Percentiles rank a stretch among this genome's conserved stretches.
Conservation (phyloP, 768 basidiomycete genomes). For the Termitomyces heimii region DNA sequence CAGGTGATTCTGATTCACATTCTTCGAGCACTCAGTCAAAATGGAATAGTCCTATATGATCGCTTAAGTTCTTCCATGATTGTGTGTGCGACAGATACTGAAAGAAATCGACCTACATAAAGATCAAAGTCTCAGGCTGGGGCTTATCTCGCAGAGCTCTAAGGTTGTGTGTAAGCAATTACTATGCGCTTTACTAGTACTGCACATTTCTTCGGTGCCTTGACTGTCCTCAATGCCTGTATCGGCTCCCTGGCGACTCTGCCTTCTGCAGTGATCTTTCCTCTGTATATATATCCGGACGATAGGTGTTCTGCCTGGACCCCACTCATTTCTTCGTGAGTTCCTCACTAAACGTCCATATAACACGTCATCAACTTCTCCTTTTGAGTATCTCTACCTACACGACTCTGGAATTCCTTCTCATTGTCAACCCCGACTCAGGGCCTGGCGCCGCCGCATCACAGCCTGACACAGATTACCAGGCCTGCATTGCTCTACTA, state of each 20-base stretch:
- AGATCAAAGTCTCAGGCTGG: not conserved
- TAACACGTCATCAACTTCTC: not conserved
- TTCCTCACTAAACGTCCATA: not conserved
- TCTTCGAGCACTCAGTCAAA: not conserved
- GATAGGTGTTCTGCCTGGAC: slow-evolving; percentile 20
- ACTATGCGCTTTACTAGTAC: not conserved
- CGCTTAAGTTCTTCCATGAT: not conserved
- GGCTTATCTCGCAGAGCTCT: no score
- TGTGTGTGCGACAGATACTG: no score
- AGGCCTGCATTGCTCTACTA: slow-evolving; percentile 20
- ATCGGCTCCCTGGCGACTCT: slow-evolving; percentile 9
- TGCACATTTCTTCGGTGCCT: not conserved
- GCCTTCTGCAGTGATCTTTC: slow-evolving; percentile 22
- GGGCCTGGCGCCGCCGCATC: no score
- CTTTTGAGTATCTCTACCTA: slow-evolving; percentile 19
- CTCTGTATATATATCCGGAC: slow-evolving; percentile 26
- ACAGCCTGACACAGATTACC: no score
- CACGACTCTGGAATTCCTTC: slow-evolving; percentile 20
- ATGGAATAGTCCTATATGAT: not conserved
- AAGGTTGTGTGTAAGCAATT: not conserved
- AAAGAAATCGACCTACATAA: not conserved
- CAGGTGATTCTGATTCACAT: not conserved
- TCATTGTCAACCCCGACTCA: slow-evolving; percentile 29
- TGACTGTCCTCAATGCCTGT: slow-evolving; percentile 4
- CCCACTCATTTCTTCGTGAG: slow-evolving; percentile 19